phyloP scores from a whole-genome alignment of 768 basidiomycete species.

The Tephrocybe sp. region DNA sequence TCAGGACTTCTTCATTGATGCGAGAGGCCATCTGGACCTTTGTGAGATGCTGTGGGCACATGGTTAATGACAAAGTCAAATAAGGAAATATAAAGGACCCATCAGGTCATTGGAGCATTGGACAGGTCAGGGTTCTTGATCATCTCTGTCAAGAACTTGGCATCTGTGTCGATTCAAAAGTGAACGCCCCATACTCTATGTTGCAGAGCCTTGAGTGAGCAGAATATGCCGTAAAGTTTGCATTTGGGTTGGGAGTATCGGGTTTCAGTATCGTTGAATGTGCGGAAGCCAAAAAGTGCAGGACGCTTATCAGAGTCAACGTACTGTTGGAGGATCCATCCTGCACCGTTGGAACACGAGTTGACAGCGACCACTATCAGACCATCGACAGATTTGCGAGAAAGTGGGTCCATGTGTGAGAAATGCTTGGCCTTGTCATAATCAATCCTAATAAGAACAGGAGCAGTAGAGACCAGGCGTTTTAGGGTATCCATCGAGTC shows the following conservation, averaged over 20 bases:
- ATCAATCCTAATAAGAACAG: constrained; percentile 31
- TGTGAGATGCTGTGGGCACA: constrained; percentile 24
- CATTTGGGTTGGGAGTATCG: constrained; percentile 37
- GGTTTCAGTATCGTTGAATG: constrained; percentile 30
- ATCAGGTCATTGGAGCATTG: constrained; percentile 34
- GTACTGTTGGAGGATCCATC: constrained; percentile 34
- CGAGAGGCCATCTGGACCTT: too few species aligned
- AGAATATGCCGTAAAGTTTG: constrained; percentile 35
- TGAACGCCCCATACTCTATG: constrained; percentile 30
- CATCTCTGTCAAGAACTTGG: constrained; percentile 35
- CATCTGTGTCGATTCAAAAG: constrained; percentile 35
- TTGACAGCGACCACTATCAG: constrained; percentile 34
- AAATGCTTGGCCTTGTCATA: constrained; percentile 18
- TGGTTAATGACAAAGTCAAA: constrained; percentile 36
- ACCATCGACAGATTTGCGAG: constrained; percentile 17
- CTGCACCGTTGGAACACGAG: constrained; percentile 29
- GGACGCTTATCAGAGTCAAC: constrained; percentile 20
- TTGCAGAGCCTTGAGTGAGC: constrained; percentile 28
- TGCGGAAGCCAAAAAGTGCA: constrained; percentile 30
- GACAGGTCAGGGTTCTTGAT: constrained; percentile 35
- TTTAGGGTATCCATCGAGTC: constrained; percentile 29
- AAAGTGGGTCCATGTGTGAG: constrained; percentile 1
- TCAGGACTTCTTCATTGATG: too few species aligned
- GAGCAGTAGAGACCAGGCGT: constrained; percentile 15
- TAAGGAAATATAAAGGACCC: constrained; percentile 33